Conservation (phyloP, 805 yeast species). For the Saturnispora besseyi region DNA sequence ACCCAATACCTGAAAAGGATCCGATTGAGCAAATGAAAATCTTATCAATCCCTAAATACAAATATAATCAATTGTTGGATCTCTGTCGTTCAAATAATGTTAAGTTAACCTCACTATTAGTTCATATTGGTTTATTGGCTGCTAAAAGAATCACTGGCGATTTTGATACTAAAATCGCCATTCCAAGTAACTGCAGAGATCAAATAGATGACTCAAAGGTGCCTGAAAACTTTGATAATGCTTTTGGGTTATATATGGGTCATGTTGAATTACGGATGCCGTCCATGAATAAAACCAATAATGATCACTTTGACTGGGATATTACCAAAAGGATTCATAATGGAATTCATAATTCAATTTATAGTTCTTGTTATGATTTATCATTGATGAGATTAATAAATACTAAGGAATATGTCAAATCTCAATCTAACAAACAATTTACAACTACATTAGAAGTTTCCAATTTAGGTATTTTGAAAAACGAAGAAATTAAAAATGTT, state of each 20-base stretch:
- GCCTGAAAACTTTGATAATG: constrained; percentile 5
- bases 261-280: constrained; percentile 9
- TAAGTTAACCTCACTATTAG: constrained; percentile 5
- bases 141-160: constrained; percentile 3
- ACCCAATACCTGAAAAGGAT: not conserved
- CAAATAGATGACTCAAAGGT: constrained; percentile 1
- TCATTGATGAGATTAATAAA: constrained; percentile 9
- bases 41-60: not conserved
- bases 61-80: not conserved
- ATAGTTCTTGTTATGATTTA: constrained; percentile 6
- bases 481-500: not conserved
- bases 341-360: constrained; percentile 4
- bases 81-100: constrained; percentile 3
- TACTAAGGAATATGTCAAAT: constrained; percentile 3
- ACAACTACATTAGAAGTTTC: constrained; percentile 14
- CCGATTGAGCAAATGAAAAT: not conserved
- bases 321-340: constrained; percentile 11
- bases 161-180: constrained; percentile 8
- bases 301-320: constrained; percentile 9
- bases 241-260: constrained; percentile 17
- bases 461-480: constrained; percentile 1
- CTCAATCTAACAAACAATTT: constrained; percentile 3
- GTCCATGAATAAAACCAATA: constrained; percentile 6
- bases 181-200: constrained; percentile 19
- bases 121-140: constrained; percentile 1